Evolutionary conservation across 2,329 filamentous ascomycete species (phyloP).

Genomic region (Nigrograna mackinnonii): DNA sequence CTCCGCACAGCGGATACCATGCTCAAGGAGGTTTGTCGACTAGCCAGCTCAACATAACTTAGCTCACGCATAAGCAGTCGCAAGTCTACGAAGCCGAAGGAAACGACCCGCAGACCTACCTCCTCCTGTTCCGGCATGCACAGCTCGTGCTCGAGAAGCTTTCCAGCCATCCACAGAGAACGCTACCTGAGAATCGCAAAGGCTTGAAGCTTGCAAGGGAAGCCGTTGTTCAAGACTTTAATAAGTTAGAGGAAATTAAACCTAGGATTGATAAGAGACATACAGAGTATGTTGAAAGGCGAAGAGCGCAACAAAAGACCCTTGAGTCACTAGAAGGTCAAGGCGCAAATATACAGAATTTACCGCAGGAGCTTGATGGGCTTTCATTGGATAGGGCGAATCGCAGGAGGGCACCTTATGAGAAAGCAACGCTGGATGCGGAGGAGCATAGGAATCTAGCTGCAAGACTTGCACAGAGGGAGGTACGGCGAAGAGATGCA

Average conservation of each 20-base stretch:
- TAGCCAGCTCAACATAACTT: not conserved
- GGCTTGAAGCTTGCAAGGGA: slow-evolving; percentile 61
- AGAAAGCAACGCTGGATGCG: slow-evolving; percentile 34
- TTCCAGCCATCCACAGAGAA: slow-evolving; percentile 74
- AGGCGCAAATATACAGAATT: slow-evolving; percentile 5
- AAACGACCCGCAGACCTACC: slow-evolving; percentile 85
- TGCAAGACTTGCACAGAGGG: slow-evolving; percentile 37
- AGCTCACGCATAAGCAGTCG: slow-evolving; percentile 59
- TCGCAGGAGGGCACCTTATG: slow-evolving; percentile 23
- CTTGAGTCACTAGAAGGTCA: slow-evolving; percentile 29
- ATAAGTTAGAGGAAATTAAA: slow-evolving; percentile 76
- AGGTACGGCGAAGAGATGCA: slow-evolving; percentile 36
- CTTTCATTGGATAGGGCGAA: slow-evolving; percentile 15
- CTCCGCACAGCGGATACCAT: slow-evolving; percentile 78
- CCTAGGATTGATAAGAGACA: slow-evolving; percentile 75
- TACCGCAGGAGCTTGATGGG: slow-evolving; percentile 28
- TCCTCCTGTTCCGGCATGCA: slow-evolving; percentile 88
- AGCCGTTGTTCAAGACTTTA: slow-evolving; percentile 66
- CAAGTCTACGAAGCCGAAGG: slow-evolving; percentile 83
- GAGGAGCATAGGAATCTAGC: slow-evolving; percentile 34
- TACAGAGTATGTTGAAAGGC: slow-evolving; percentile 48
- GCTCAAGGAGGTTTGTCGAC: slow-evolving; percentile 72
- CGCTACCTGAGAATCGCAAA: slow-evolving; percentile 61
- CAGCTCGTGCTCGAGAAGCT: slow-evolving; percentile 79
- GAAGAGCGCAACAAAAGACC: slow-evolving; percentile 25